phyloP scores from a whole-genome alignment of 805 yeast genomes.

The Nematodospora valgi region DNA sequence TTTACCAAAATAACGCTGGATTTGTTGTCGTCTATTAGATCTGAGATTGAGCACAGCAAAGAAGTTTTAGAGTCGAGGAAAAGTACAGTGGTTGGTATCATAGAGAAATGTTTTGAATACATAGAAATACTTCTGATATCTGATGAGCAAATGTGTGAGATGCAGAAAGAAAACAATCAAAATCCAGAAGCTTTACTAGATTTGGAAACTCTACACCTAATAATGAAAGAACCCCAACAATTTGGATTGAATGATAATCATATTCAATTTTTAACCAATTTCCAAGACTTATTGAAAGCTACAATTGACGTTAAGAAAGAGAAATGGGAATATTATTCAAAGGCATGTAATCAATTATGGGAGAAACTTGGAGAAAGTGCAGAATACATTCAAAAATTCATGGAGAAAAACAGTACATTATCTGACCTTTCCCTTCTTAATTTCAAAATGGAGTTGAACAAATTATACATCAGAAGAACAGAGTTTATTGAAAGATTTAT shows the following conservation, averaged over 20 bases:
- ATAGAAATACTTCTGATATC: constrained; percentile 26
- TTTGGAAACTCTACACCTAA: constrained; percentile 33
- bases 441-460: constrained; percentile 52
- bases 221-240: constrained; percentile 32
- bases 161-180: constrained; percentile 27
- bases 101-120: constrained; percentile 22
- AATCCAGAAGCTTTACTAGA: constrained; percentile 32
- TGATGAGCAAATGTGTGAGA: constrained; percentile 29
- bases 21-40: constrained; percentile 17
- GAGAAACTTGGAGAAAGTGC: constrained; percentile 48
- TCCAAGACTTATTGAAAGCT: constrained; percentile 27
- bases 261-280: constrained; percentile 26
- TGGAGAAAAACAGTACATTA: constrained; percentile 44
- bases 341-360: constrained; percentile 54
- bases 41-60: constrained; percentile 25
- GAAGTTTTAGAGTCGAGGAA: constrained; percentile 22
- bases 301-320: constrained; percentile 33
- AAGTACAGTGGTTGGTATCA: constrained; percentile 19
- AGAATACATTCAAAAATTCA: constrained; percentile 39
- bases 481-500: constrained; percentile 68
- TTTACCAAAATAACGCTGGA: constrained; percentile 36
- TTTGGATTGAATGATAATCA: constrained; percentile 39
- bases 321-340: constrained; percentile 31
- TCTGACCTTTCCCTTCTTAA: constrained; percentile 46
- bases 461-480: constrained; percentile 58